Evolutionary conservation across 2,329 filamentous ascomycete genomes (phyloP).

Genomic region (Calcarisporium arbuscula): DNA sequence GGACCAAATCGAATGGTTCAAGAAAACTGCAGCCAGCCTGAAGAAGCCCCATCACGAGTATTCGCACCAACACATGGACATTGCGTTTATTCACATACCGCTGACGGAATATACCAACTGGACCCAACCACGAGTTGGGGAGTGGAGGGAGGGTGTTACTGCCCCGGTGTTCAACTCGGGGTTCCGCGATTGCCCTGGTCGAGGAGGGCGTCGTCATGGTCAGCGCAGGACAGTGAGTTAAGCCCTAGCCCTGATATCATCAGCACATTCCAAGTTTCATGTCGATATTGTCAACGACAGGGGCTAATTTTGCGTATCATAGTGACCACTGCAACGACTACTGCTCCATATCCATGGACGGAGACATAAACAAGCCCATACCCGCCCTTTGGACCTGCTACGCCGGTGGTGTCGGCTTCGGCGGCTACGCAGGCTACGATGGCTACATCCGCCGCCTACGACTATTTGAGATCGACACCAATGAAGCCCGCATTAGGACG

Average conservation of each 20-base stretch:
- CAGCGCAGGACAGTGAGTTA: conserved; percentile 78
- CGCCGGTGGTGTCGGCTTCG: conserved; percentile 84
- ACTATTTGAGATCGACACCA: conserved; percentile 90
- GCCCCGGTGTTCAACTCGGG: conserved; percentile 85
- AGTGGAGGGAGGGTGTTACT: conserved; percentile 77
- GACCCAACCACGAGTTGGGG: conserved; percentile 55
- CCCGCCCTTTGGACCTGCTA: conserved; percentile 97
- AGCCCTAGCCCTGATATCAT: too few species aligned
- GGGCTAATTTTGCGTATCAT: too few species aligned
- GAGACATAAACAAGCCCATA: conserved; percentile 26
- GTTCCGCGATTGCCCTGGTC: conserved; percentile 84
- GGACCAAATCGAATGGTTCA: conserved; percentile 93
- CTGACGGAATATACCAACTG: conserved; percentile 75
- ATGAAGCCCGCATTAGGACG: conserved; percentile 78
- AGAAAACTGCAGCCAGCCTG: conserved; percentile 64
- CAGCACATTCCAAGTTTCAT: too few species aligned
- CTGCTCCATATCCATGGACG: conserved; percentile 60
- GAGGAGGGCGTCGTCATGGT: conserved; percentile 82
- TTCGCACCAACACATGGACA: conserved; percentile 86
- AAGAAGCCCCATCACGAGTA: conserved; percentile 78
- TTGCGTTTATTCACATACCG: conserved; percentile 97
- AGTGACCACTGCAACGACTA: conserved; percentile 97
- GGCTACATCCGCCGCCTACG: conserved; percentile 78
- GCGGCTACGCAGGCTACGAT: conserved; percentile 88
- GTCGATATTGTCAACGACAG: too few species aligned